Evolutionary conservation across 148 eudicot species (phyloP), one percentile per base, ranked within the genome.

Genomic region (Arctostaphylos glauca): DNA sequence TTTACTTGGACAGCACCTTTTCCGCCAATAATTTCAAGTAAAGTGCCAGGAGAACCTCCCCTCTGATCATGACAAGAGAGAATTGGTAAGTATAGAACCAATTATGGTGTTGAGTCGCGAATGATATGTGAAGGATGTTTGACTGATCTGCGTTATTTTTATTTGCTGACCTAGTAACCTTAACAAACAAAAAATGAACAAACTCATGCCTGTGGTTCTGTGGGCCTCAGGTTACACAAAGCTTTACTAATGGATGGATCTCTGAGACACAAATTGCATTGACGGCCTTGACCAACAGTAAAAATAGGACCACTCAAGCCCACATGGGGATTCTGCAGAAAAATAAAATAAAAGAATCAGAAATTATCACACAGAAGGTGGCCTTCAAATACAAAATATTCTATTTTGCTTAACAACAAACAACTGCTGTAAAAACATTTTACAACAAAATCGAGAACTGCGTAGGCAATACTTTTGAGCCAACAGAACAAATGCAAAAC

Each of bases 271-370:
- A 96, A 92, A 87, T 92, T 88, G 84, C 95, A 93, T 79, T 90
- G 93, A 86, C 89, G 92, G 75, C 94, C 93, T 81, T 92, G 90
- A 76, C 99, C 98, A 88, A 96, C 91, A 71, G 98, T 93, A 81
- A 91, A 96, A 59, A 85, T 86, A 25, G 93, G 84, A 81, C 85
- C 85, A 53, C 84, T 77, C 86, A 96, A 88, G 31, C 78, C 78
- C 83, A 89, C 70, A 77, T 94, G 94, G 70, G 91, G 90, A 83
- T 87, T 93, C 99, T 96, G 93, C 21, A 83, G 58, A 81, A 80
- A 49, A 80, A 55, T 14, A 64, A 78, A 10, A 46, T 53, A 43
- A 6, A 46, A 49, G 21, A 74, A 74, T 80, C 62, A 49, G 12
- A 84, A 48, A 50, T 6, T 6, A 48, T n/a, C 59, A 23, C 9